Evolutionary conservation across 495 filamentous ascomycete species (phyloP), one percentile per base, ranked within the genome.

Genomic region (Penicillium nucicola): DNA sequence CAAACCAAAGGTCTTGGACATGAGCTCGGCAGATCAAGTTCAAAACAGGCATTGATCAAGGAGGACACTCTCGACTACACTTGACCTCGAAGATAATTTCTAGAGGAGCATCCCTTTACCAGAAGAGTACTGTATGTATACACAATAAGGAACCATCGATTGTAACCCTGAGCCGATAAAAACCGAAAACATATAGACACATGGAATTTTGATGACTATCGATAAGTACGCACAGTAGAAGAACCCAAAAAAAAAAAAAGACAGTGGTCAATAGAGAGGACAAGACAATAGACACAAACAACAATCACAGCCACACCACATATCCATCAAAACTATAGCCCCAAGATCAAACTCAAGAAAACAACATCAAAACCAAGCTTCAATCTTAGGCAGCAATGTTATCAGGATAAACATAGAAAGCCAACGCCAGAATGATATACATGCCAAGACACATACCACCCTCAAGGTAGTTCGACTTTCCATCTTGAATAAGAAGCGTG

Each of bases 391-490:
- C 28, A 30, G 47, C 25, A 32, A 57, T 65, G 54, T 84, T 75
- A 54, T 90, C 85, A 5, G 92, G 92, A 53, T 92, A 93, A 44
- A 92, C 89, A 60, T 85, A 92, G 72, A 96, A 96, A 8, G 90
- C 91, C 18, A 95, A 71, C 0, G 88, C 91, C 45, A 96, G 90
- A 51, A 96, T 95, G 37, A 85, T 78, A 59, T 81, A 88, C 82
- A 85, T 82, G 62, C 80, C 81, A 61, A 91, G 58, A 66, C 92
- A 88, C 87, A 97, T 90, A 32, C 85, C 86, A 40, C 92, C 92
- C 71, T 97, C 92, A 7, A 97, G 82, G 52, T 95, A 97, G 64
- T 97, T 97, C 12, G 85, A 90, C 74, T 92, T 93, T 46, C 92
- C 92, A 66, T 97, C 92, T 64, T 92, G 87, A 49, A 95, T 89